phyloP scores from a whole-genome alignment of 2,329 filamentous ascomycete genomes.

The Phialocephala subalpina region DNA sequence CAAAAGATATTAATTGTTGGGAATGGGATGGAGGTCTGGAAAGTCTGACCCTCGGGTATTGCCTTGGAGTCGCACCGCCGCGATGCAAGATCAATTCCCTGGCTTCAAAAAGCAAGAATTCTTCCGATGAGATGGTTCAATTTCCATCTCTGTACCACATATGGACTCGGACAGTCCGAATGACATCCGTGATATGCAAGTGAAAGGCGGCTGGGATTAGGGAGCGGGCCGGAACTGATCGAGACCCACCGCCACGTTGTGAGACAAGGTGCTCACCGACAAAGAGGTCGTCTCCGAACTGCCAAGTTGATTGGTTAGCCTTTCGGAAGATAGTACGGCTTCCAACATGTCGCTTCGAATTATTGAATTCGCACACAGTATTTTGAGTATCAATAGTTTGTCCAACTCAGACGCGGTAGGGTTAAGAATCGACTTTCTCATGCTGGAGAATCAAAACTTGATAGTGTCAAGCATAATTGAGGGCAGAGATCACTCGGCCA shows the following conservation, averaged over 20 bases:
- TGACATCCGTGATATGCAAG: not conserved
- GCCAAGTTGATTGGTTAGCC: not conserved
- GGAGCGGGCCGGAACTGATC: not conserved
- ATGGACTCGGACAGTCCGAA: not conserved
- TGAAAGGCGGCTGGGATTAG: not conserved
- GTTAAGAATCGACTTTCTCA: too few species aligned
- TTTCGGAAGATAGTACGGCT: not conserved
- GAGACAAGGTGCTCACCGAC: constrained; percentile 1
- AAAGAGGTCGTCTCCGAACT: not conserved
- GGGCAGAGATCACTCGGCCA: too few species aligned
- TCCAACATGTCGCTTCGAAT: too few species aligned
- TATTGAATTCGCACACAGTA: too few species aligned
- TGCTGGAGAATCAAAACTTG: too few species aligned
- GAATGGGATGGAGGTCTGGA: constrained; percentile 46
- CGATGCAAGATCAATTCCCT: not conserved
- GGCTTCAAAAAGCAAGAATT: not conserved
- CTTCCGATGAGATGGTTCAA: not conserved
- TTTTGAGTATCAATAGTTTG: too few species aligned
- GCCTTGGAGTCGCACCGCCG: not conserved
- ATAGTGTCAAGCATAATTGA: too few species aligned
- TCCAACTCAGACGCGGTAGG: too few species aligned
- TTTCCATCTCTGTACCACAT: not conserved
- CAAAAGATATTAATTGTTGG: constrained; percentile 42
- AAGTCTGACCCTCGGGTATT: constrained; percentile 10
- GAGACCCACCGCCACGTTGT: constrained; percentile 3